phyloP scores from a whole-genome alignment of 495 filamentous ascomycete genomes.

The Diplogelasinospora grovesii region DNA sequence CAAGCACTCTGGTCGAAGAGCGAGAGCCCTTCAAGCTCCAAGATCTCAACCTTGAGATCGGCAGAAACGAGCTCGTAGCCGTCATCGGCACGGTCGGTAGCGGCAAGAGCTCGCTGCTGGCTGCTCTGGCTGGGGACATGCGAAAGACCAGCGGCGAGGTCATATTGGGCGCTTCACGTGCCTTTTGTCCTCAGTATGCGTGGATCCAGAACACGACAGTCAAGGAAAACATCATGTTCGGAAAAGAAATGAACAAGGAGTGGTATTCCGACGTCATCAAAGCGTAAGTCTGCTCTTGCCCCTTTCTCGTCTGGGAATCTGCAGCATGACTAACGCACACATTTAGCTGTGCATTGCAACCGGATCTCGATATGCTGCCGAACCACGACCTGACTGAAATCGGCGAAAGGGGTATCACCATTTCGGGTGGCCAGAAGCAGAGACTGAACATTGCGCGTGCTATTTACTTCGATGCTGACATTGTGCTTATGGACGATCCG shows the following conservation, averaged over 20 bases:
- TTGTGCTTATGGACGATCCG: conserved; percentile 80
- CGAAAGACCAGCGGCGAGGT: conserved; percentile 68
- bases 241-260: conserved; percentile 59
- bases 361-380: conserved; percentile 70
- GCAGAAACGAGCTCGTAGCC: conserved; percentile 77
- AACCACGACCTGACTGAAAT: conserved; percentile 68
- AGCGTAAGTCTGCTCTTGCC: conserved; percentile 29
- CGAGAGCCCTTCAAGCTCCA: conserved; percentile 73
- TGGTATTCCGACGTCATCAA: conserved; percentile 59
- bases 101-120: conserved; percentile 86
- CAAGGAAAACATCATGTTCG: conserved; percentile 85
- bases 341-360: conserved; percentile 60
- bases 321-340: conserved; percentile 11
- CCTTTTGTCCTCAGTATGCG: conserved; percentile 92
- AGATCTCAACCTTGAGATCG: conserved; percentile 65
- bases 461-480: conserved; percentile 77
- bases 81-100: conserved; percentile 89
- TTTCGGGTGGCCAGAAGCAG: conserved; percentile 81
- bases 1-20: conserved; percentile 50
- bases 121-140: conserved; percentile 93
- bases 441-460: conserved; percentile 77
- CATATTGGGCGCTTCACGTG: conserved; percentile 65
- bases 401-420: conserved; percentile 72
- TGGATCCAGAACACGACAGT: conserved; percentile 95
- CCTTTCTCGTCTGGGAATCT: background rate